Evolutionary conservation across 2,329 filamentous ascomycete genomes (phyloP), one percentile per base, ranked within the genome.

Genomic region (Verticillium isaacii): DNA sequence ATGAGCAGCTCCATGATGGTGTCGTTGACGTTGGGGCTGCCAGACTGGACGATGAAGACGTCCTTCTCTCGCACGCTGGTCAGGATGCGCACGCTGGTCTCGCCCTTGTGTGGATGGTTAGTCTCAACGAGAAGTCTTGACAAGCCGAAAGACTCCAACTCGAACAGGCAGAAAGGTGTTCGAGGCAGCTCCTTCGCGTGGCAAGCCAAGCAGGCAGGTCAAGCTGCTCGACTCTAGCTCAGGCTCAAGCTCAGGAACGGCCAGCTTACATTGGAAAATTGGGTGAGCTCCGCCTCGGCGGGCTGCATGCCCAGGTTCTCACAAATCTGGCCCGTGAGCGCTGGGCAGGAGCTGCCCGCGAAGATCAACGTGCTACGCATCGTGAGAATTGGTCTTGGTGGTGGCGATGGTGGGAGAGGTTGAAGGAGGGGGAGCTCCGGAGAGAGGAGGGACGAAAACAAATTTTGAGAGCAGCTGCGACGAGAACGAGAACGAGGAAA

Each of bases 1-100:
- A 99, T 98, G 73, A 99, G 85, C 73, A 99, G 85, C 83, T 99
- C 95, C 93, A 99, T 97, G 73, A 99, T 93, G 72, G 92, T 96
- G 79, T 99, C 95, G 76, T 99, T 99, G 83, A 97, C 97, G 79
- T 90, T 92, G 73, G 88, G 85, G 78, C 95, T 97, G 67, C 95
- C 95, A 65, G 94, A 98, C 81, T 99, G 95, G 64, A 99, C 90
- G 74, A 99, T 94, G 77, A 98, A 99, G 70, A 99, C 94, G 84
- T 99, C 94, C 77, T 98, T 96, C 74, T 99, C 96, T 69, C 95
- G 91, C 67, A 99, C 93, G 75, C 86, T 89, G 56, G 85, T 88
- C 73, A 89, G 73, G 72, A 89, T 89, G 70, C 85, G 84, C 69
- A 89, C 87, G 71, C 86, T 89, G 63, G 86, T 89, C 78, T 89